Conservation (phyloP, 2,329 filamentous ascomycete species). For the Nemania sp. region DNA sequence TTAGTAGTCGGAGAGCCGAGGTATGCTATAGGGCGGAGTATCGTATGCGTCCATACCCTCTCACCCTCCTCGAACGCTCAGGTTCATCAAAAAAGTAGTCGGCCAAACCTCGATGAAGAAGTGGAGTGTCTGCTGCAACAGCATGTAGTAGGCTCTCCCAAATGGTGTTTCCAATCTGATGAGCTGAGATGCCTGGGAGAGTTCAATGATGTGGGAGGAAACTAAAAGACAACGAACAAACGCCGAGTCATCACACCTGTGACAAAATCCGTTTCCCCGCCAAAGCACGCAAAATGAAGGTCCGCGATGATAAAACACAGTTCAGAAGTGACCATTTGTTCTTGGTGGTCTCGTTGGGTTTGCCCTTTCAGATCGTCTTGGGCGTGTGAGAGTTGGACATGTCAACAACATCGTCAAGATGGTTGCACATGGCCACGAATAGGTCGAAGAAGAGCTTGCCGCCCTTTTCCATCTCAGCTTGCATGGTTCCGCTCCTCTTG, state of each 20-base stretch:
- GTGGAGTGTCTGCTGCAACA: constrained; percentile 57
- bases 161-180: constrained; percentile 65
- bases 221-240: constrained; percentile 52
- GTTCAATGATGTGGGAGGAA: constrained; percentile 56
- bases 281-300: constrained; percentile 33
- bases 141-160: constrained; percentile 58
- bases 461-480: constrained; percentile 96
- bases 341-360: constrained; percentile 20
- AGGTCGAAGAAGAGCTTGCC: constrained; percentile 97
- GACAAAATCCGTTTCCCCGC: constrained; percentile 44
- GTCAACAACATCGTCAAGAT: constrained; percentile 95
- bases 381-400: constrained; percentile 76
- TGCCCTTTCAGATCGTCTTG: constrained; percentile 64
- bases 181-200: constrained; percentile 52
- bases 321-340: constrained; percentile 33
- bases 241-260: constrained; percentile 45
- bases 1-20: constrained; percentile 49
- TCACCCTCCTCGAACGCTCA: constrained; percentile 50
- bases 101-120: constrained; percentile 64
- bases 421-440: constrained; percentile 98
- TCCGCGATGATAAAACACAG: constrained; percentile 42
- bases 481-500: constrained; percentile 98
- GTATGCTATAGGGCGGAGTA: constrained; percentile 36
- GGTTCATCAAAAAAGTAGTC: constrained; percentile 58
- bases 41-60: constrained; percentile 54